Conservation (phyloP, 1,284 basidiomycete species). For the Albatrellus sp. region DNA sequence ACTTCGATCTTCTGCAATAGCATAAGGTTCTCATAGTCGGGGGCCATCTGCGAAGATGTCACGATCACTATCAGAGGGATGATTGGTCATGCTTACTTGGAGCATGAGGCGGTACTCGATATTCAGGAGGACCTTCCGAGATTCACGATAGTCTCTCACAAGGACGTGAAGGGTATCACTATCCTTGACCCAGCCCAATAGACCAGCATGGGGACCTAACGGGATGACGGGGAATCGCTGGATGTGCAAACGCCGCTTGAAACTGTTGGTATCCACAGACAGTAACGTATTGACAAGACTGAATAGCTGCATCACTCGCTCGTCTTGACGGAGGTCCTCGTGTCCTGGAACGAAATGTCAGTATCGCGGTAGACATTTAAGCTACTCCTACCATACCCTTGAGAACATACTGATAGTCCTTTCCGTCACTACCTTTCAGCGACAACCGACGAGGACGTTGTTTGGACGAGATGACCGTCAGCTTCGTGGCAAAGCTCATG, state of each 20-base stretch:
- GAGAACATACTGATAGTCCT: constrained; percentile 86
- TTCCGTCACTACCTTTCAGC: constrained; percentile 85
- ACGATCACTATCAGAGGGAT: background rate
- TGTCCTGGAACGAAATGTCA: constrained; percentile 50
- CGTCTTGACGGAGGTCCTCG: constrained; percentile 97
- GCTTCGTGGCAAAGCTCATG: constrained; percentile 72
- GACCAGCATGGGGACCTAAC: constrained; percentile 90
- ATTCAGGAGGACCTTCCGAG: constrained; percentile 91
- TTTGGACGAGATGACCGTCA: constrained; percentile 95
- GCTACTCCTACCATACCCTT: constrained; percentile 51
- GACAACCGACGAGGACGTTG: constrained; percentile 89
- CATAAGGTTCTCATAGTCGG: constrained; percentile 93
- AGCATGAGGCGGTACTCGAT: constrained; percentile 98
- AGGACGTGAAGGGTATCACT: constrained; percentile 98
- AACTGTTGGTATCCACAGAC: constrained; percentile 86
- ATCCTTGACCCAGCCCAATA: constrained; percentile 93
- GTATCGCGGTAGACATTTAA: background rate
- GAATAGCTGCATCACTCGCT: constrained; percentile 98
- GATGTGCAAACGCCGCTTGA: constrained; percentile 93
- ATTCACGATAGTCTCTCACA: constrained; percentile 91
- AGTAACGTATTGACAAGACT: constrained; percentile 94
- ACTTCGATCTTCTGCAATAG: constrained; percentile 98
- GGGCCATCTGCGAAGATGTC: constrained; percentile 71
- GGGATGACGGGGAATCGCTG: constrained; percentile 93
- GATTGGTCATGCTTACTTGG: constrained; percentile 40